These are phyloP conservation scores for Leccinum imitatum DNA, from an alignment of 768 basidiomycete genomes.

Conservation along the genomic window DNA sequence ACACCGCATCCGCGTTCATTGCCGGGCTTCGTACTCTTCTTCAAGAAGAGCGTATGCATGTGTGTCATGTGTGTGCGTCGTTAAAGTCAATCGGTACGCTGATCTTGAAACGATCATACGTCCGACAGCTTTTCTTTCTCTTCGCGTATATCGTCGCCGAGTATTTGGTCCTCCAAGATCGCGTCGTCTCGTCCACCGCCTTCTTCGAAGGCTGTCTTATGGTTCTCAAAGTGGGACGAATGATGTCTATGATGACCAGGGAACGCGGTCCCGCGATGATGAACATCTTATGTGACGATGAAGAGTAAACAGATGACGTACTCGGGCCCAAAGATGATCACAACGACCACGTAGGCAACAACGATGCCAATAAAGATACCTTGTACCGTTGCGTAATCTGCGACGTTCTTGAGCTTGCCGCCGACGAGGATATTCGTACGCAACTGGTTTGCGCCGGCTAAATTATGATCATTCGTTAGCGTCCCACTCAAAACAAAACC, in stretches of 20 bases:
- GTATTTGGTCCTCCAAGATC: conserved; percentile 24
- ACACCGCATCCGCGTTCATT: not conserved
- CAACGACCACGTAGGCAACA: conserved; percentile 70
- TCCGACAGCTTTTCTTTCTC: conserved; percentile 23
- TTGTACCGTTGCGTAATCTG: conserved; percentile 76
- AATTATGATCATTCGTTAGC: not conserved
- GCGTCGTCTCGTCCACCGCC: conserved; percentile 62
- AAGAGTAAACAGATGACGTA: conserved; percentile 34
- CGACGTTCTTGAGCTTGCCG: conserved; percentile 41
- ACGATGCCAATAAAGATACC: conserved; percentile 88
- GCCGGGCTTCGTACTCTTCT: not conserved
- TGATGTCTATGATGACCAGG: conserved; percentile 49
- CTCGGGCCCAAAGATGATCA: conserved; percentile 80
- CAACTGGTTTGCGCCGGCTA: conserved; percentile 59
- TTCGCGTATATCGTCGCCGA: conserved; percentile 10
- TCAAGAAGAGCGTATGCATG: not conserved
- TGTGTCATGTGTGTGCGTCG: not conserved
- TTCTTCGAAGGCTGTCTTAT: conserved; percentile 75
- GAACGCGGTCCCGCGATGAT: not conserved
- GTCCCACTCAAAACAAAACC: not conserved
- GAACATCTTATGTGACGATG: not conserved
- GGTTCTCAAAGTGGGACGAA: conserved; percentile 80
- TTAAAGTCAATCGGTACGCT: not conserved
- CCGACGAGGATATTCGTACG: conserved; percentile 45
- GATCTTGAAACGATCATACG: conserved; percentile 4